Percentiles rank a stretch among this genome's conserved stretches.
Evolutionary conservation across 192 early-diverging fungal species (phyloP).

Genomic region (Dimargaris cristalligena): DNA sequence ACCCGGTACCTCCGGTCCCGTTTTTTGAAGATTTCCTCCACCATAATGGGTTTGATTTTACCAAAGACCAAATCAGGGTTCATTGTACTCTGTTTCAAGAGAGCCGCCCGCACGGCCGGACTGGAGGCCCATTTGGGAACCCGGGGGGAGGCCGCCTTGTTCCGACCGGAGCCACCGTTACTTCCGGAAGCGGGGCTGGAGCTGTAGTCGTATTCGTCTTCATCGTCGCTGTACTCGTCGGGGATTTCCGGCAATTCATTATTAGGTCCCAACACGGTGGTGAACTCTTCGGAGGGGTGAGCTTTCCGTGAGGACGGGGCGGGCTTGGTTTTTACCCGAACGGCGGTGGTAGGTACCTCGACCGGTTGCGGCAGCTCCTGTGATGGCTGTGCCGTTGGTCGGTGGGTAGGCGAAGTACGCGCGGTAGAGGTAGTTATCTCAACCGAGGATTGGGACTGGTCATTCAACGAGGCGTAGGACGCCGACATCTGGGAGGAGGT

Average conservation of each 20-base stretch:
- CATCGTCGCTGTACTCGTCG: constrained; percentile 10
- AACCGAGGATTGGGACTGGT: background rate
- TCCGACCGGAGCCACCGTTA: background rate
- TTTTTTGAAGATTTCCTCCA: constrained; percentile 28
- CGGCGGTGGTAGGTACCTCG: too few relatives aligned
- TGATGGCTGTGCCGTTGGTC: too few relatives aligned
- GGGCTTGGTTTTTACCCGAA: too few relatives aligned
- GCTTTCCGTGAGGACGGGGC: background rate
- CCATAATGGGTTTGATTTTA: constrained; percentile 20
- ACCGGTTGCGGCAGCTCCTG: too few relatives aligned
- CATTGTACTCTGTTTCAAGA: constrained; percentile 20
- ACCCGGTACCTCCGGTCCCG: constrained; percentile 17
- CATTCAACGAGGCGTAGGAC: background rate
- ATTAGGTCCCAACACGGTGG: background rate
- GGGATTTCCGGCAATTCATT: constrained; percentile 8
- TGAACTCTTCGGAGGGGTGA: background rate
- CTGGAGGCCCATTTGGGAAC: constrained; percentile 29
- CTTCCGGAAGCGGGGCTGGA: background rate
- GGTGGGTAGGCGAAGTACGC: background rate
- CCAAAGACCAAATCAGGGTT: constrained; percentile 33
- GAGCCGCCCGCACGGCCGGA: constrained; percentile 23
- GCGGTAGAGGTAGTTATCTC: background rate
- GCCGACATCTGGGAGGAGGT: background rate
- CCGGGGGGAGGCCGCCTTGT: too few relatives aligned
- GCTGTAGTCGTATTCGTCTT: background rate